Conservation (phyloP, 768 basidiomycete species). For the Saitozyma podzolica region DNA sequence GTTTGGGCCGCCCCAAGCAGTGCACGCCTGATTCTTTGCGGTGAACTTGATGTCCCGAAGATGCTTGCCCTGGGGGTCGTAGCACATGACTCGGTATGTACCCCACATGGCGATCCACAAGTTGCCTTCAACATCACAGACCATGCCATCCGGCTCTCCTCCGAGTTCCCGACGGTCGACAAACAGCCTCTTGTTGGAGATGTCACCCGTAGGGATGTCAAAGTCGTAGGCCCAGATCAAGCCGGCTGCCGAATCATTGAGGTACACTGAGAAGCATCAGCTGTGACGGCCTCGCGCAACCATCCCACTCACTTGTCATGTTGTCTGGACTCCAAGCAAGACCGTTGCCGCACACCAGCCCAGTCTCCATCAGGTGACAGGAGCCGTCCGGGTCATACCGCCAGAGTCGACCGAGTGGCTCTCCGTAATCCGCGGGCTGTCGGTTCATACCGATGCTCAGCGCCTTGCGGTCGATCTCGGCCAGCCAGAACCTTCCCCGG, state of each 20-base stretch:
- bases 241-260: constrained; percentile 27
- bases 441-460: constrained; percentile 14
- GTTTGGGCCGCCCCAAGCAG: constrained; percentile 22
- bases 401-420: too few species aligned
- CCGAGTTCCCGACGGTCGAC: constrained; percentile 18
- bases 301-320: constrained; percentile 17
- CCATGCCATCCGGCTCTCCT: constrained; percentile 28
- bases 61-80: constrained; percentile 15
- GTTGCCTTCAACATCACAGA: constrained; percentile 20
- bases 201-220: constrained; percentile 19
- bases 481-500: constrained; percentile 25
- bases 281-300: neutral
- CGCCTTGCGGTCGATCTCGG: constrained; percentile 27
- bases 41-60: constrained; percentile 24
- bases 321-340: constrained; percentile 28
- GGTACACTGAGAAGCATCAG: constrained; percentile 13
- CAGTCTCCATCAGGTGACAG: too few species aligned
- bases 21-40: constrained; percentile 28
- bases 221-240: constrained; percentile 26
- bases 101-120: constrained; percentile 33
- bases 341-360: constrained; percentile 23
- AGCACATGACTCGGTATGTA: constrained; percentile 22
- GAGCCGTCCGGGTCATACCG: too few species aligned
- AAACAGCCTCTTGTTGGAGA: constrained; percentile 21
- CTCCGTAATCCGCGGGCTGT: constrained; percentile 17